Evolutionary conservation across 2,329 filamentous ascomycete genomes (phyloP).

Genomic region (Neonectria neomacrospora): DNA sequence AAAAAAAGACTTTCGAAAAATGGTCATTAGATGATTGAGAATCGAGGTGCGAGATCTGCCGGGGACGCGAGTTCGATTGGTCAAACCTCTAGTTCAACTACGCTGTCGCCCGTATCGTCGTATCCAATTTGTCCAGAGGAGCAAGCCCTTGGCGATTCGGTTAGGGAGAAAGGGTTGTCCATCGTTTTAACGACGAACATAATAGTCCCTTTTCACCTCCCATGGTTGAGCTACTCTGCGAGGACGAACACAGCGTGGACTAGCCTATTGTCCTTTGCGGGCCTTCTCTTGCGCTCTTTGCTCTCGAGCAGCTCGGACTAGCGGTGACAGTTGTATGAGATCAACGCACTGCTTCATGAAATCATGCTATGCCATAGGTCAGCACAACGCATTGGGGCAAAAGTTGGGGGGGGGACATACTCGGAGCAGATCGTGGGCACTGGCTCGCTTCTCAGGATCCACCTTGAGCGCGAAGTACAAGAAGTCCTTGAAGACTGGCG

Average conservation of each 20-base stretch:
- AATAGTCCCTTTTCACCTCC: constrained; percentile 26
- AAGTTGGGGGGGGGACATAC: constrained; percentile 66
- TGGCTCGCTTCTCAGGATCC: constrained; percentile 95
- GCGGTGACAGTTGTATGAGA: constrained; percentile 80
- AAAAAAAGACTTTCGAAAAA: constrained; percentile 40
- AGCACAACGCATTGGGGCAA: constrained; percentile 35
- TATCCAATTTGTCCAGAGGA: constrained; percentile 22
- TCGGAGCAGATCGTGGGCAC: constrained; percentile 90
- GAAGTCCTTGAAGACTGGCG: constrained; percentile 88
- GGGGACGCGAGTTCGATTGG: constrained; percentile 20
- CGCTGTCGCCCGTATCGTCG: constrained; percentile 24
- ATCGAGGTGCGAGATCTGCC: constrained; percentile 33
- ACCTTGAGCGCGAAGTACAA: constrained; percentile 93
- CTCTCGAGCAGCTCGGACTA: constrained; percentile 86
- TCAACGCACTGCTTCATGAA: constrained; percentile 84
- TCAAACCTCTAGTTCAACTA: constrained; percentile 20
- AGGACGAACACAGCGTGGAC: constrained; percentile 26
- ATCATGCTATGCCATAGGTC: constrained; percentile 69
- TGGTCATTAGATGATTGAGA: constrained; percentile 44
- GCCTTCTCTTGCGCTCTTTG: constrained; percentile 88
- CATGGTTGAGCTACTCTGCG: constrained; percentile 12
- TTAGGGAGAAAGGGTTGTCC: constrained; percentile 13
- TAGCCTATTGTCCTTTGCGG: constrained; percentile 64
- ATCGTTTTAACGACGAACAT: constrained; percentile 36
- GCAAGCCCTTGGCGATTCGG: constrained; percentile 11